Base-by-base conservation (phyloP, 768 basidiomycete species). In the Filobasidium wieringae region DNA sequence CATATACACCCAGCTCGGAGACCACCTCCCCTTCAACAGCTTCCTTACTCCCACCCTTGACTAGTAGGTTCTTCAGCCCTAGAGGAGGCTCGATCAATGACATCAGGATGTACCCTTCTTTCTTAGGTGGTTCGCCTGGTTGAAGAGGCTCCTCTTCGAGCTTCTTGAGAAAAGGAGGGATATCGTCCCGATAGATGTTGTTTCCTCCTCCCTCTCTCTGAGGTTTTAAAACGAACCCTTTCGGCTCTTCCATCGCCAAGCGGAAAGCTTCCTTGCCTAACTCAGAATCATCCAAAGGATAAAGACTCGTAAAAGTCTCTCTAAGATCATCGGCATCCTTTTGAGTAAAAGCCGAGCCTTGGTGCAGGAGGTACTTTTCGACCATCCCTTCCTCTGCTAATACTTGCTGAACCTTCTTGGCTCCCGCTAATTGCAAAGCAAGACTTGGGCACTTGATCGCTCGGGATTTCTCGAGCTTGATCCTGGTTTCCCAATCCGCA, bases 131-230 rank as follows among this genome's bases (percentile, higher is more conserved):
- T 52, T 66, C 67, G 4, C 66, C 66, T 2, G 56, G 36, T 30
- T 53, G 59, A 24, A 50, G 9, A 2, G 54, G 52, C n/a, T 41
- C 55, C n/a, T 27, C 50, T 0, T 80, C 79, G 2, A 96, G 76
- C 6, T 67, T 67, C 14, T 84, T 81, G 2, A 99, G 76, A 73
- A 89, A 90, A 0, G 76, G 62, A 0, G 87, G 87, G 50, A 96
- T 93, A 49, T 83, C 82, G 2, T 76, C 77, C 59, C 86, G 86
- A 75, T 96, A 97, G 26, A 97, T 80, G 66, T 99, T 99, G 66
- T 96, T 95, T 7, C 93, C 93, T 0, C 93, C 93, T 1, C 93
- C 93, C 76, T 99, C 93, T n/a, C 92, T 80, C 71, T 97, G 93
- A 0, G 93, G 93, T 72, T 99, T 99, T 49, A 99, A 79, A 1